Percentiles rank a stretch among this genome's conserved stretches.
Conservation (phyloP, 2,329 filamentous ascomycete genomes). For the Aspergillus sp. region DNA sequence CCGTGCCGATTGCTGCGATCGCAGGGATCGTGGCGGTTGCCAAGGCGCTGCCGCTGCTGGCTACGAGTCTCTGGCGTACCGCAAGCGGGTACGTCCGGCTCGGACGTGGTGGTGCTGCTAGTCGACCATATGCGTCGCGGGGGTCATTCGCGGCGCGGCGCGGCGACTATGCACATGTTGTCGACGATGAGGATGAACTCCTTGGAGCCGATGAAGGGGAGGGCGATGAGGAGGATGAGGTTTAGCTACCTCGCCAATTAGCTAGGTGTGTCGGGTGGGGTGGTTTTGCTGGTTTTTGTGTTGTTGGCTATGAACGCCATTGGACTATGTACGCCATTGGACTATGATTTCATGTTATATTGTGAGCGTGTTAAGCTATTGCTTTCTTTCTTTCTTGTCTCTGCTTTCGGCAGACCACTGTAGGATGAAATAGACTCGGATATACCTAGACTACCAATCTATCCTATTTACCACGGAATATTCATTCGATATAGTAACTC, state of each 20-base stretch:
- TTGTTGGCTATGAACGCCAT: background rate
- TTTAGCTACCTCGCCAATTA: slow-evolving; percentile 10
- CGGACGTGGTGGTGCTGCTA: slow-evolving; percentile 38
- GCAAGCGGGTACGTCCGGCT: slow-evolving; percentile 44
- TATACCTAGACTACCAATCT: no score
- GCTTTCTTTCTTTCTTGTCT: background rate
- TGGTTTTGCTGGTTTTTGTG: background rate
- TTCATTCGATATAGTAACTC: no score
- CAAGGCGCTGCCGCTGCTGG: slow-evolving; percentile 64
- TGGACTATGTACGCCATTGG: background rate
- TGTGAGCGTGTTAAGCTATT: background rate
- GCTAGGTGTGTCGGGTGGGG: no score
- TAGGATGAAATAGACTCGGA: no score
- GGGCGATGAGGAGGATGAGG: slow-evolving; percentile 67
- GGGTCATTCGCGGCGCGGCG: slow-evolving; percentile 80
- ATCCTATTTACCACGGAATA: no score
- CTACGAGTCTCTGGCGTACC: slow-evolving; percentile 64
- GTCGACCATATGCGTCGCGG: slow-evolving; percentile 71
- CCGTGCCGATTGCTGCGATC: slow-evolving; percentile 71
- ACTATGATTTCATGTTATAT: slow-evolving; percentile 8
- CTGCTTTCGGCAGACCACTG: no score
- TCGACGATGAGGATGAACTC: slow-evolving; percentile 89
- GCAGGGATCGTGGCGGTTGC: slow-evolving; percentile 71
- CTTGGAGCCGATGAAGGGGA: slow-evolving; percentile 81
- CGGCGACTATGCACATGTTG: slow-evolving; percentile 80